A percentile compares a stretch with the other conserved stretches of the same genome.
phyloP scores from a whole-genome alignment of 208 protist species.

The Leishmania martiniquensis region DNA sequence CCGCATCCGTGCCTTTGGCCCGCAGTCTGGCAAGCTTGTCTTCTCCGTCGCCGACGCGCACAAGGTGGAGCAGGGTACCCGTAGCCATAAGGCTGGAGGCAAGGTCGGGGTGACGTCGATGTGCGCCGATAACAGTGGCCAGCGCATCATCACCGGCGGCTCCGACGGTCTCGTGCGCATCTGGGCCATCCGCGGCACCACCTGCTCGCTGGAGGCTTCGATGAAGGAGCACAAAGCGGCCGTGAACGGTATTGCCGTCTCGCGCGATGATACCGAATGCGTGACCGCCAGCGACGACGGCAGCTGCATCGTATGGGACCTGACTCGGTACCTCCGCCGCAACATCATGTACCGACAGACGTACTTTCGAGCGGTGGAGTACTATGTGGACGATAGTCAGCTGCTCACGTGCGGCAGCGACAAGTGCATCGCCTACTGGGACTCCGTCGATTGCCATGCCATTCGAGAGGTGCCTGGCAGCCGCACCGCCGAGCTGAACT shows the following conservation, averaged over 20 bases:
- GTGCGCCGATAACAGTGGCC: slow-evolving; percentile 64
- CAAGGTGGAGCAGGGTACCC: slow-evolving; percentile 75
- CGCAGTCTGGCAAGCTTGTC: slow-evolving; percentile 95
- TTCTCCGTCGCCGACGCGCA: slow-evolving; percentile 97
- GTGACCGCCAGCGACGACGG: slow-evolving; percentile 94
- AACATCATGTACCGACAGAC: slow-evolving; percentile 96
- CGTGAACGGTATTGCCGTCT: slow-evolving; percentile 88
- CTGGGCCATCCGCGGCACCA: slow-evolving; percentile 74
- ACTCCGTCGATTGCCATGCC: slow-evolving; percentile 93
- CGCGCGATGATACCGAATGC: slow-evolving; percentile 92
- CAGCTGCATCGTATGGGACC: slow-evolving; percentile 96
- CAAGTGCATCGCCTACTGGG: slow-evolving; percentile 96
- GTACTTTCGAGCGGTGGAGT: slow-evolving; percentile 93
- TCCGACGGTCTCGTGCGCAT: slow-evolving; percentile 94
- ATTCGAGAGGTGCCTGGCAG: slow-evolving; percentile 94
- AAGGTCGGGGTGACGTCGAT: slow-evolving; percentile 92
- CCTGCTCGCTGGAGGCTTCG: slow-evolving; percentile 89
- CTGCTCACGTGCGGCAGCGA: slow-evolving; percentile 95
- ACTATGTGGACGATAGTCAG: slow-evolving; percentile 94
- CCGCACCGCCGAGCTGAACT: slow-evolving; percentile 91
- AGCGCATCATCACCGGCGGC: slow-evolving; percentile 90
- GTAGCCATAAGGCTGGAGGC: slow-evolving; percentile 50
- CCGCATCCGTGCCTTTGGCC: slow-evolving; percentile 95
- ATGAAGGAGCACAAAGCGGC: slow-evolving; percentile 97
- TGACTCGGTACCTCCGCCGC: slow-evolving; percentile 89